Conservation (phyloP, 257 asterid genomes). For the Solanum virginianum region DNA sequence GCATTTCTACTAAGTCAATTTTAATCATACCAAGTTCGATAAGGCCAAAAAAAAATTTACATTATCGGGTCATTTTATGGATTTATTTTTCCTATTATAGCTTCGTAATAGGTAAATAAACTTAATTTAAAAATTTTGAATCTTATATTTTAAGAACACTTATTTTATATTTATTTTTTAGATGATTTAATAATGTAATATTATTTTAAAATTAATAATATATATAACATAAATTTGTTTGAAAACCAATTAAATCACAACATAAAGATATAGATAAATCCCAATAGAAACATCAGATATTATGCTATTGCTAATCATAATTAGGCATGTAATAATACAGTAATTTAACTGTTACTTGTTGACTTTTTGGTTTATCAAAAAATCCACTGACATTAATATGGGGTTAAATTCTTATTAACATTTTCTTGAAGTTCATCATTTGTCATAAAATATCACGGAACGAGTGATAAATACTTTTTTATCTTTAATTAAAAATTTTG, state of each 20-base stretch:
- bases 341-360: not conserved
- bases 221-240: not conserved
- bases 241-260: not conserved
- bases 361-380: not conserved
- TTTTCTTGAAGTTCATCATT: conserved; percentile 6
- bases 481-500: not conserved
- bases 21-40: not conserved
- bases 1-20: not conserved
- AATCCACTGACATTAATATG: conserved; percentile 4
- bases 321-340: not conserved
- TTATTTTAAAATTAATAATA: not conserved
- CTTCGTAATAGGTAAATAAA: not conserved
- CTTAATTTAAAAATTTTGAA: too few species aligned
- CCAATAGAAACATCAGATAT: not conserved
- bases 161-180: too few species aligned
- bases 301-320: not conserved
- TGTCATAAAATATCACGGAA: not conserved
- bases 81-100: not conserved
- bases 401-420: conserved; percentile 1
- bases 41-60: not conserved
- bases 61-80: not conserved
- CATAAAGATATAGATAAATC: not conserved
- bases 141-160: too few species aligned
- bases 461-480: not conserved
- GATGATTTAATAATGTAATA: not conserved